Evolutionary conservation across 208 protist genomes (phyloP).

Genomic region (Acanthamoeba rhysodes): DNA sequence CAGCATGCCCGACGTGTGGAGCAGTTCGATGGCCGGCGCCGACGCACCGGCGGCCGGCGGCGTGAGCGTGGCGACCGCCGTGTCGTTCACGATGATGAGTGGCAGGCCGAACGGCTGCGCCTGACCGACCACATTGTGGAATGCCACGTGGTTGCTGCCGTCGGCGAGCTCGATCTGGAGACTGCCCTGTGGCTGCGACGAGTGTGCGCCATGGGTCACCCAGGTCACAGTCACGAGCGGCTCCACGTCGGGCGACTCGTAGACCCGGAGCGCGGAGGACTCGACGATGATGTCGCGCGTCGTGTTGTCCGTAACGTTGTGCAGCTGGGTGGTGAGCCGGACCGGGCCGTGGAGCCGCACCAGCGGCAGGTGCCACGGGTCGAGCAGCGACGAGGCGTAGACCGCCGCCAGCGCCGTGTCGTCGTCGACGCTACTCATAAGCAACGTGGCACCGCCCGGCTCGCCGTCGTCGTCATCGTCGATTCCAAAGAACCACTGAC

Average conservation of each 20-base stretch:
- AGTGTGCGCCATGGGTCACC: background rate
- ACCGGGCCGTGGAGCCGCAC: slow-evolving; percentile 13
- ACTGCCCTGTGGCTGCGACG: background rate
- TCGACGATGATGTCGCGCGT: background rate
- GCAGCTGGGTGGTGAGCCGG: background rate
- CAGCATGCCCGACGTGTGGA: background rate
- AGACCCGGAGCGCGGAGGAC: background rate
- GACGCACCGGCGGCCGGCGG: background rate
- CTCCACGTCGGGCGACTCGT: background rate
- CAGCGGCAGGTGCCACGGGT: background rate
- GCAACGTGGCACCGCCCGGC: background rate
- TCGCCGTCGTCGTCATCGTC: background rate
- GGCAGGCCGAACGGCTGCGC: background rate
- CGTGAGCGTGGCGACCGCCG: background rate
- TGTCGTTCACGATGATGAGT: background rate
- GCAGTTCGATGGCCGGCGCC: background rate
- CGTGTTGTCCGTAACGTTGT: background rate
- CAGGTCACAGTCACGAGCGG: background rate
- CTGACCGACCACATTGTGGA: background rate
- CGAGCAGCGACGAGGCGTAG: slow-evolving; percentile 17
- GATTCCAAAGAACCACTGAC: background rate
- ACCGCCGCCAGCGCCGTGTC: background rate
- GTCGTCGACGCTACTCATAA: background rate
- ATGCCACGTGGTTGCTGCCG: background rate
- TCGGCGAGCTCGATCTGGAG: background rate